Evolutionary conservation across 257 asterid species (phyloP).

Genomic region (Asclepias syriaca): DNA sequence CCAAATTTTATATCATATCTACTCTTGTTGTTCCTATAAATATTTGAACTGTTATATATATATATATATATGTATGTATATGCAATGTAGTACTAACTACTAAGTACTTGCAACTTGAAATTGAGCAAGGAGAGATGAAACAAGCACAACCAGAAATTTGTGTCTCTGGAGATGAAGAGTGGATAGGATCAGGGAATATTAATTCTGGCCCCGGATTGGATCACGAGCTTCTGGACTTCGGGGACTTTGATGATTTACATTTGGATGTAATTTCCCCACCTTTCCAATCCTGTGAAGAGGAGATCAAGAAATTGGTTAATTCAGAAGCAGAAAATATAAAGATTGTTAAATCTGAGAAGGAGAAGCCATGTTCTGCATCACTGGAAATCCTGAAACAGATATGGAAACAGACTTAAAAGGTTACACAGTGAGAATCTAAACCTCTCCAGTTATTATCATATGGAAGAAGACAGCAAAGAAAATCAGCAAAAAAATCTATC

Average conservation of each 20-base stretch:
- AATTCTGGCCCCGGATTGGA: not conserved
- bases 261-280: slow-evolving; percentile 22
- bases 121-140: not conserved
- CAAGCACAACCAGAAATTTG: not conserved
- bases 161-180: not conserved
- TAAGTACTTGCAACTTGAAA: not conserved
- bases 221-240: slow-evolving; percentile 13
- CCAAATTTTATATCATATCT: too few relatives aligned
- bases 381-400: slow-evolving; percentile 42
- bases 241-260: slow-evolving; percentile 15
- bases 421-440: slow-evolving; percentile 18
- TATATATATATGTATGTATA: too few relatives aligned
- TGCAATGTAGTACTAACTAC: too few relatives aligned
- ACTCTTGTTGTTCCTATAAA: too few relatives aligned
- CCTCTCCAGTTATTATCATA: slow-evolving; percentile 3
- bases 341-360: slow-evolving; percentile 9
- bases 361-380: not conserved
- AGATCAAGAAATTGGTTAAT: not conserved
- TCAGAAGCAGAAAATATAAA: not conserved
- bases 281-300: slow-evolving; percentile 15
- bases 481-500: slow-evolving; percentile 12
- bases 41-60: too few relatives aligned
- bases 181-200: not conserved
- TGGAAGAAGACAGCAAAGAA: not conserved
- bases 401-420: slow-evolving; percentile 22